Evolutionary conservation across 139 green algal species (phyloP).

Genomic region (Microglena sp.): DNA sequence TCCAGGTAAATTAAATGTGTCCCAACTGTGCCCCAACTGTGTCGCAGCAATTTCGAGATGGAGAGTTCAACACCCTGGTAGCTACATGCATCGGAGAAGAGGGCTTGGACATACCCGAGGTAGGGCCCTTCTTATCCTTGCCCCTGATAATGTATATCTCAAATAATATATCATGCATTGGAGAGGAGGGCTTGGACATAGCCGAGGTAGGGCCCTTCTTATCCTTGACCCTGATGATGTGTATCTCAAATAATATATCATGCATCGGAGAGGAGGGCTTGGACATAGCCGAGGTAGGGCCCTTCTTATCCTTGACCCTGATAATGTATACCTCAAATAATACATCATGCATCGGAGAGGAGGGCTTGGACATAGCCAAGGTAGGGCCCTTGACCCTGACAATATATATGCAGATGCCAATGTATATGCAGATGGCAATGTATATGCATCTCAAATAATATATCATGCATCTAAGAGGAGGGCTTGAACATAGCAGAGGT

Average conservation of each 20-base stretch:
- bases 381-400: too few relatives aligned
- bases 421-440: too few relatives aligned
- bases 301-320: too few relatives aligned
- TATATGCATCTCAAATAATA: too few relatives aligned
- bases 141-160: too few relatives aligned
- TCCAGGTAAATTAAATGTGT: too few relatives aligned
- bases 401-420: too few relatives aligned
- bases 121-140: too few relatives aligned
- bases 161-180: conserved; percentile 91
- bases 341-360: conserved; percentile 24
- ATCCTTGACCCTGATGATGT: too few relatives aligned
- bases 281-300: background rate
- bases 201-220: conserved; percentile 55
- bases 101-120: conserved; percentile 90
- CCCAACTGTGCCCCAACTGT: too few relatives aligned
- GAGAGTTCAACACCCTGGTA: conserved; percentile 71
- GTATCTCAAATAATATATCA: too few relatives aligned
- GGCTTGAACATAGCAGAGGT: background rate
- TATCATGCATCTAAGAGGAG: conserved; percentile 22
- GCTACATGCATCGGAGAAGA: conserved; percentile 94
- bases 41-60: conserved; percentile 45
- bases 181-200: conserved; percentile 96
- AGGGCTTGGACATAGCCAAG: background rate
- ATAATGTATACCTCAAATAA: too few relatives aligned
- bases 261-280: background rate